Conservation (phyloP, 140 eudicot species). For the Senecio squalidus region DNA sequence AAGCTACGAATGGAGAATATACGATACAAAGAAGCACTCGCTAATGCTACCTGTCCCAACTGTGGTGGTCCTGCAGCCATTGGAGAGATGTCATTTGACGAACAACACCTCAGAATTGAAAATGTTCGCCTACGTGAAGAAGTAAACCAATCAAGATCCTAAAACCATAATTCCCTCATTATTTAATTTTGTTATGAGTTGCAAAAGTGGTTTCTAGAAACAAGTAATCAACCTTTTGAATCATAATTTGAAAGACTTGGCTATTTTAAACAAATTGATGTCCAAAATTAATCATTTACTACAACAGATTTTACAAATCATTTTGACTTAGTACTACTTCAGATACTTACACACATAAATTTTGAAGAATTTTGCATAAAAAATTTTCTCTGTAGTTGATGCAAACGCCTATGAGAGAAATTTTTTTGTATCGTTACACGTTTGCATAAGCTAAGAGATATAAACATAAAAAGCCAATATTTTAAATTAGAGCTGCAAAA, state of each 20-base stretch:
- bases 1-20: conserved; percentile 68
- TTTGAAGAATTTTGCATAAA: too few relatives aligned
- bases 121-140: conserved; percentile 80
- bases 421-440: background rate
- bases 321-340: background rate
- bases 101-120: conserved; percentile 72
- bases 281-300: background rate
- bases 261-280: background rate
- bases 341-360: background rate
- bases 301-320: background rate
- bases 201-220: background rate
- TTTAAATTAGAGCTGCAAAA: too few relatives aligned
- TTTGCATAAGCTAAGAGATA: too few relatives aligned
- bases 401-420: too few relatives aligned
- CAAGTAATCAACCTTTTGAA: background rate
- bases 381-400: too few relatives aligned
- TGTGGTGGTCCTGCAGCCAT: conserved; percentile 80
- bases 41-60: conserved; percentile 63
- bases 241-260: background rate
- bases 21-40: conserved; percentile 67
- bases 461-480: too few relatives aligned
- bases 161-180: background rate
- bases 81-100: conserved; percentile 86
- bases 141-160: conserved; percentile 30
- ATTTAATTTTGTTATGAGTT: background rate